Evolutionary conservation across 164 flowering plant species (phyloP).

Genomic region (Chimonanthus praecox): DNA sequence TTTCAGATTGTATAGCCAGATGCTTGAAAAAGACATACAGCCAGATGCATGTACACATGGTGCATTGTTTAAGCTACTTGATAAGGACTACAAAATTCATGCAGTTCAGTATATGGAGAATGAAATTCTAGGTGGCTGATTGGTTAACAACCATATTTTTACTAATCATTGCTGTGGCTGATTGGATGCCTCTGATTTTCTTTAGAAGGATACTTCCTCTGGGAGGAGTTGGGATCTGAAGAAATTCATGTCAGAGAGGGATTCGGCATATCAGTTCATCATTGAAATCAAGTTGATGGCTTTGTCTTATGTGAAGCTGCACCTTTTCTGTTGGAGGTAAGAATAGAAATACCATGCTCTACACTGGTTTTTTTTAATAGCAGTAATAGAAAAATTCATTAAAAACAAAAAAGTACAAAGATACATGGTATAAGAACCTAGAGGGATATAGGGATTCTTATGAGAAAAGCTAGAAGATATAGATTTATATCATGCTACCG

Average conservation of each 20-base stretch:
- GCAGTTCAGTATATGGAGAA: constrained; percentile 36
- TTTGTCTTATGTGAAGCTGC: background rate
- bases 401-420: no score
- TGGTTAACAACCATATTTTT: background rate
- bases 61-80: constrained; percentile 43
- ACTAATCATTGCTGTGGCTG: background rate
- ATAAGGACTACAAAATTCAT: constrained; percentile 24
- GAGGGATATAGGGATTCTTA: no score
- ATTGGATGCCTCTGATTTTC: background rate
- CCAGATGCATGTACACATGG: constrained; percentile 56
- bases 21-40: constrained; percentile 49
- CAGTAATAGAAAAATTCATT: no score
- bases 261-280: background rate
- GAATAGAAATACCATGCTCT: background rate
- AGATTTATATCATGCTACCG: no score
- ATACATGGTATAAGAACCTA: no score
- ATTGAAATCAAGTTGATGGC: background rate
- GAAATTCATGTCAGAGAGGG: background rate
- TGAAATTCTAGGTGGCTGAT: constrained; percentile 13
- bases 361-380: background rate
- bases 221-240: background rate
- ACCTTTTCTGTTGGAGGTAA: constrained; percentile 1
- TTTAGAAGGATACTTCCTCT: background rate
- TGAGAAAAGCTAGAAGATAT: no score
- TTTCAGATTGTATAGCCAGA: constrained; percentile 48